A percentile compares a stretch with the other conserved stretches of the same genome.
These are phyloP conservation scores for Solanum ossicruentum DNA, from an alignment of 257 asterid genomes.

Conservation along the genomic window DNA sequence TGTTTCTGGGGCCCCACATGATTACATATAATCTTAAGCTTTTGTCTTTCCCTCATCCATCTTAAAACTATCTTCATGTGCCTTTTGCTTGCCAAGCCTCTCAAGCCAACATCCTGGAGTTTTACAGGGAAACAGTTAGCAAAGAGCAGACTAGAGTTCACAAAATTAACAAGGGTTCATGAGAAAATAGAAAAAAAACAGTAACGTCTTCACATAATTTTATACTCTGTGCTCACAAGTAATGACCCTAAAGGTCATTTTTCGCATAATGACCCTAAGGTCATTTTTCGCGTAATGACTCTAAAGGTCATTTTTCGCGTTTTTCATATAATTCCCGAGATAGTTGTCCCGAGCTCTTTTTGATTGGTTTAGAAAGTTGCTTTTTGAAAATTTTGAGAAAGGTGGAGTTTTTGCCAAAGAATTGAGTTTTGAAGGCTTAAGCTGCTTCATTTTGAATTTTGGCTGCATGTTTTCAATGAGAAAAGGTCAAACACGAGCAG, in stretches of 20 bases:
- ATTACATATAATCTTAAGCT: constrained; percentile 58
- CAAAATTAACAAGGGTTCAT: background rate
- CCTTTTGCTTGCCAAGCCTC: constrained; percentile 62
- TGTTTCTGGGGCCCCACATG: constrained; percentile 69
- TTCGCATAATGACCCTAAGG: too few relatives aligned
- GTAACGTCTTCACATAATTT: background rate
- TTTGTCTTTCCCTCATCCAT: constrained; percentile 92
- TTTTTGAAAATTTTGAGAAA: too few relatives aligned
- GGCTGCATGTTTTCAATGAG: constrained; percentile 51
- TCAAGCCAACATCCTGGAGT: constrained; percentile 68
- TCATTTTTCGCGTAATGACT: too few relatives aligned
- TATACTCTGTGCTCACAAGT: background rate
- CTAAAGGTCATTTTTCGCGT: too few relatives aligned
- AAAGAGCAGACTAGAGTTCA: background rate
- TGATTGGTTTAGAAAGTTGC: too few relatives aligned
- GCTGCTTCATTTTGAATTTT: too few relatives aligned
- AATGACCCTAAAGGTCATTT: too few relatives aligned
- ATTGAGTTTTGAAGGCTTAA: too few relatives aligned
- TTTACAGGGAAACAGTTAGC: background rate
- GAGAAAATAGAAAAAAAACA: background rate
- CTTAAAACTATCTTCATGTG: constrained; percentile 77
- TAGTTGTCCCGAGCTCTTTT: too few relatives aligned
- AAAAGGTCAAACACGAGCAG: constrained; percentile 52
- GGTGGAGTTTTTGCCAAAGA: too few relatives aligned
- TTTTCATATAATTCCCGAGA: too few relatives aligned